These are phyloP conservation scores for Mycena galopus DNA, from an alignment of 768 basidiomycete genomes.

Conservation along the genomic window DNA sequence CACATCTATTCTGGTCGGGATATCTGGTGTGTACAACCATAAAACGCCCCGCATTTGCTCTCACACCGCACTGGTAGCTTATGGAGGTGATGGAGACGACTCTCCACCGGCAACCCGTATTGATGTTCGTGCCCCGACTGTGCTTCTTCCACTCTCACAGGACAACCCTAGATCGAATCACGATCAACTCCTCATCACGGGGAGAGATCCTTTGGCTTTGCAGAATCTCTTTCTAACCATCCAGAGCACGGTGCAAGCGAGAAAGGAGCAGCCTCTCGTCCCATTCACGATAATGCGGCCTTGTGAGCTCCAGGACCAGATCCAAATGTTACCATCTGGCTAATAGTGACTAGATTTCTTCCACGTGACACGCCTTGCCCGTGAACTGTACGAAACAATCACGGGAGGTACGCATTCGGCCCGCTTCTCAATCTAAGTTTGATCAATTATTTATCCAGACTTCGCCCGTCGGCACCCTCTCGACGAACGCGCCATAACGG, in stretches of 20 bases:
- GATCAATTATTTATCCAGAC: too few species aligned
- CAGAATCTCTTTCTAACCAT: not conserved
- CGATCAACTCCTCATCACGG: slow-evolving; percentile 23
- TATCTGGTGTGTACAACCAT: not conserved
- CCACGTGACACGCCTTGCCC: slow-evolving; percentile 8
- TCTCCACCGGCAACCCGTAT: not conserved
- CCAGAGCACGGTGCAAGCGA: not conserved
- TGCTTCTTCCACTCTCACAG: not conserved
- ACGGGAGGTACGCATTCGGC: slow-evolving; percentile 12
- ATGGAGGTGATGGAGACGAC: slow-evolving; percentile 14
- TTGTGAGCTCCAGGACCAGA: not conserved
- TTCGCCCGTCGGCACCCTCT: too few species aligned
- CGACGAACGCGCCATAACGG: too few species aligned
- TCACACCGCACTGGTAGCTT: not conserved
- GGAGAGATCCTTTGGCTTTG: not conserved
- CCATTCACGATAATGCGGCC: not conserved
- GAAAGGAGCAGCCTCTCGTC: not conserved
- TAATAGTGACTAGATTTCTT: not conserved
- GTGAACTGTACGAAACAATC: slow-evolving; percentile 15
- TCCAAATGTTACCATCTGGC: not conserved
- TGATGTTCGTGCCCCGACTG: not conserved
- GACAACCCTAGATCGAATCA: slow-evolving; percentile 1
- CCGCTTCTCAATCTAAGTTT: too few species aligned
- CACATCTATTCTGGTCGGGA: not conserved
- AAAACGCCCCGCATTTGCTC: not conserved